Evolutionary conservation across 2,329 filamentous ascomycete genomes (phyloP), one percentile per base, ranked within the genome.

Genomic region (Neurospora crassa): DNA sequence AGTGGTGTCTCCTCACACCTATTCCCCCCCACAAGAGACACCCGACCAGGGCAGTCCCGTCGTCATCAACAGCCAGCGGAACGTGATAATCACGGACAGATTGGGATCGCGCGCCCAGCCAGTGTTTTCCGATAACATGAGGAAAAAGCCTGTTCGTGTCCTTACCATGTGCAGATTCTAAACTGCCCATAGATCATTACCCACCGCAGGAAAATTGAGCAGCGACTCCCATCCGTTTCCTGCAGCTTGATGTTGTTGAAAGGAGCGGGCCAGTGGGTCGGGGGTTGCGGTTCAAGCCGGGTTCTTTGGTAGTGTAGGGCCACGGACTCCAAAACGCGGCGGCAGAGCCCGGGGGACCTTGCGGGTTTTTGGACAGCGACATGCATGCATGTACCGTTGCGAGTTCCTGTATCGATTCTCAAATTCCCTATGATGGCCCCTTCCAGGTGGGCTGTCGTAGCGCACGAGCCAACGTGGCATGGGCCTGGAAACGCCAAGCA

Each of bases 401-500:
- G 7, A 37, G 34, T 37, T 37, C 24, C 29, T 63, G 53, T 63
- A 63, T 63, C 53, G 53, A 63, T 63, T 59, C 47, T 59, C 18
- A 68, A 63, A 67, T 12, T 67, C 37, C 40, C n/a, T 20, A 43
- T 34, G 34, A 71, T 74, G 71, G 68, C 72, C 69, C 37, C 72
- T 74, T 72, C 70, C 47, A 75, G 70, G 71, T 68, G 69, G 63
- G 20, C 73, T 77, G 73, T 76, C 75, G 18, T 74, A 75, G 73
- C 75, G 76, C 76, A 74, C 69, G 75, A 74, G 73, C 76, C 76
- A 77, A 72, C 76, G 74, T 72, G 75, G 73, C 69, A 74, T 63
- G 53, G 53, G 53, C 16, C 53, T 63, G 7, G 16, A 34, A 63
- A 63, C n/a, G 53, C 53, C 53, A 63, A 63, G 53, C 53, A 63